Base-by-base conservation (phyloP, 148 eudicot genomes). In the Diospyros lotus region DNA sequence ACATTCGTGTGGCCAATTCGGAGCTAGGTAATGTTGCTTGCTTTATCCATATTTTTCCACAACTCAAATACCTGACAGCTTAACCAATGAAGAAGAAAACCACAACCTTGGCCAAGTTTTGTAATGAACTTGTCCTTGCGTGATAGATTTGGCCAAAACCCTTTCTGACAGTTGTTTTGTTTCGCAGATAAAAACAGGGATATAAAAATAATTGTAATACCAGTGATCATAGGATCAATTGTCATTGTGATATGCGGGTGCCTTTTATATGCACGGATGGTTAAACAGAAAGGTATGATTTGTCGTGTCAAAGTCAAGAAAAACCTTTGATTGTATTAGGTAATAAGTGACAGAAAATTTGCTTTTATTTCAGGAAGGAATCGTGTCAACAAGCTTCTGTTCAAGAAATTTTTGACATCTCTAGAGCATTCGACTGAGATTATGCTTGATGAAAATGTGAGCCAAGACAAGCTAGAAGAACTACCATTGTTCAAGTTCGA, bases 1-100 rank as follows among this genome's bases (percentile, higher is more conserved):
- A 75, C 73, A 61, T 88, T 18, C 85, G 87, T 51, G 66, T 86
- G 11, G 71, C 82, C 5, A 40, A 66, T 28, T 88, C 89, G 41
- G 90, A 85, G 72, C 71, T 87, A 58, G 86, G 90, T 82, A 74
- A 1, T 14, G 14, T 66, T 39, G 17, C 17, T 15, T 67, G 6
- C 6, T 46, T 46, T 13, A 2, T 6, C 8, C 38, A 5, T 66
- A 6, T 45, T 4, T 65, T 65, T 64, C 46, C 42, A 40, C 2
- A 1, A 2, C 11, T 43, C 17, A 43, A 2, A n/a, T 9, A 9
- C 3, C 75, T 64, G 17, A 52, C 12, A 2, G 69, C 10, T 38
- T 59, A 6, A 60, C 28, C 0, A 28, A 28, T 28, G 28, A 28
- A 28, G 28, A 28, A 28, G 28, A 28, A 28, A 28, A 28, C 28